phyloP scores from a whole-genome alignment of 1,139 yeast species.

The Lodderomyces parapsilosis region DNA sequence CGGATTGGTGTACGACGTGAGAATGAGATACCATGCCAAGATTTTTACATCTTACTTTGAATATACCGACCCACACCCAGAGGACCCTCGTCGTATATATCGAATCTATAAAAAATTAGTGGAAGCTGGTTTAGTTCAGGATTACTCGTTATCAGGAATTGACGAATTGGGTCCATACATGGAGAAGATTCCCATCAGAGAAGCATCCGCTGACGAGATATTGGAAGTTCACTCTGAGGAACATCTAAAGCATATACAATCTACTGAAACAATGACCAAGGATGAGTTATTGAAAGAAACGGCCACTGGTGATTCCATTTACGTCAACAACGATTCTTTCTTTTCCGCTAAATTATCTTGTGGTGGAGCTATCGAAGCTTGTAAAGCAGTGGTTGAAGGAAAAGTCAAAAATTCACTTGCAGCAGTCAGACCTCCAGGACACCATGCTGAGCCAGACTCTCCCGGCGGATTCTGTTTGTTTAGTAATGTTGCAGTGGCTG shows the following conservation, averaged over 20 bases:
- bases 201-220: slow-evolving; percentile 85
- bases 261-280: slow-evolving; percentile 76
- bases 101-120: slow-evolving; percentile 90
- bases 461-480: slow-evolving; percentile 98
- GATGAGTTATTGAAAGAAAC: slow-evolving; percentile 81
- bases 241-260: slow-evolving; percentile 72
- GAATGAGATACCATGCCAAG: slow-evolving; percentile 97
- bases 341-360: slow-evolving; percentile 89
- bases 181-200: slow-evolving; percentile 87
- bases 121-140: slow-evolving; percentile 86
- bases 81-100: slow-evolving; percentile 95
- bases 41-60: slow-evolving; percentile 89
- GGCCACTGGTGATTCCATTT: slow-evolving; percentile 91
- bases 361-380: slow-evolving; percentile 97
- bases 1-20: slow-evolving; percentile 91
- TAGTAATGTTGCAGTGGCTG: slow-evolving; percentile 97
- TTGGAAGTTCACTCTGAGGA: slow-evolving; percentile 80
- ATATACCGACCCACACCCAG: slow-evolving; percentile 98
- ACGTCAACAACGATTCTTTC: slow-evolving; percentile 87
- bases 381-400: slow-evolving; percentile 93
- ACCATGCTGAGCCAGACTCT: slow-evolving; percentile 96
- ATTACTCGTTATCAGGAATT: slow-evolving; percentile 75
- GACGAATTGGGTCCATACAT: slow-evolving; percentile 85
- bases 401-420: slow-evolving; percentile 89
- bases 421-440: slow-evolving; percentile 98